Conservation (phyloP, 768 basidiomycete genomes). For the Lentinus brumalis region DNA sequence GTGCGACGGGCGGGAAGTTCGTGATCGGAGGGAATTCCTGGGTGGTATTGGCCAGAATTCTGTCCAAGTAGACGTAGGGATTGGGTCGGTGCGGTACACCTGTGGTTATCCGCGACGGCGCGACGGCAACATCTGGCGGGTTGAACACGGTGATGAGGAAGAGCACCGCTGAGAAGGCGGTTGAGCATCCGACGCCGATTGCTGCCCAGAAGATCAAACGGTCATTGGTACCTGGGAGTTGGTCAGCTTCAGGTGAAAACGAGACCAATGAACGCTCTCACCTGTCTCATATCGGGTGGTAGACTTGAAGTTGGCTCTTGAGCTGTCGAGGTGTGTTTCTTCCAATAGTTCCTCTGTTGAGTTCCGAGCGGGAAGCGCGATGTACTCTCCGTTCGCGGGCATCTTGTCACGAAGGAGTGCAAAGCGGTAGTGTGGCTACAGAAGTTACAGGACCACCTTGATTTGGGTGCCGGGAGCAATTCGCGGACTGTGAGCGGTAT, state of each 20-base stretch:
- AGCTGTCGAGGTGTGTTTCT: not conserved
- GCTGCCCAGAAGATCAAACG: conserved; percentile 11
- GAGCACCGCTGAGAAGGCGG: conserved; percentile 2
- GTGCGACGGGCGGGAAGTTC: conserved; percentile 16
- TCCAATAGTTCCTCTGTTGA: not conserved
- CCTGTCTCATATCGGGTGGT: not conserved
- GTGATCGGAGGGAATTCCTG: conserved; percentile 5
- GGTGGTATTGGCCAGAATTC: conserved; percentile 1
- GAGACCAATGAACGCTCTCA: not conserved
- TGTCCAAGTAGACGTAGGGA: conserved; percentile 17
- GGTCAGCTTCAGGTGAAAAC: not conserved
- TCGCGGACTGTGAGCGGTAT: too few relatives aligned
- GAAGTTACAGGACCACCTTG: too few relatives aligned
- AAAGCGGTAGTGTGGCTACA: too few relatives aligned
- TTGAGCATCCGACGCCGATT: conserved; percentile 5
- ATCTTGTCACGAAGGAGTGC: too few relatives aligned
- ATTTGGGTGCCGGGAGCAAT: too few relatives aligned
- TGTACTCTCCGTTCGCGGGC: not conserved
- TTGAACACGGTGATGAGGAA: not conserved
- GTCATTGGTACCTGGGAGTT: not conserved
- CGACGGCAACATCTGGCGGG: not conserved
- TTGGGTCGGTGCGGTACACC: conserved; percentile 3
- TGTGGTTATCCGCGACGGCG: not conserved
- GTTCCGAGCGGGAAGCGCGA: not conserved
- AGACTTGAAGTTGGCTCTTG: not conserved